Base-by-base conservation (phyloP, 2,329 filamentous ascomycete genomes). In the Cordyceps pruinosa region DNA sequence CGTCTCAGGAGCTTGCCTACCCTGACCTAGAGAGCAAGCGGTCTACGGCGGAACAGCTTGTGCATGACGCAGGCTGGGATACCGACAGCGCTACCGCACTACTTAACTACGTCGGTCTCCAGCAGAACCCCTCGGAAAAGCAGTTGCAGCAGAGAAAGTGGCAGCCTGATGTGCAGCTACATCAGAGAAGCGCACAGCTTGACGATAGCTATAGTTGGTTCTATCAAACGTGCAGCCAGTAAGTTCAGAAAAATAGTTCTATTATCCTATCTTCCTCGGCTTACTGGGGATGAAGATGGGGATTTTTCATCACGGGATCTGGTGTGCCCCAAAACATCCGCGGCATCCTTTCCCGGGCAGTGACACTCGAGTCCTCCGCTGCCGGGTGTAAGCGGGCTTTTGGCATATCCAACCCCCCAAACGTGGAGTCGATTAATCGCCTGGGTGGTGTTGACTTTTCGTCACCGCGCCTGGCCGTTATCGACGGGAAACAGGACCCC, bases 401-500 rank as follows among this genome's bases (percentile, higher is more conserved):
- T 76, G 86, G 87, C 71, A 84, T 92, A 65, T 83, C 80, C 0
- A 69, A 73, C 0, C 81, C 80, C 0, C 80, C 90, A 0, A 76
- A 91, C 51, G 73, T 86, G 0, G 77, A 83, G 1, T 75, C 76
- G 1, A 84, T 94, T 69, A 94, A 95, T 75, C 84, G 86, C 65
- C 86, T 88, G 61, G 90, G 90, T 42, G 88, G 84, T 10, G 88
- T 84, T 69, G 73, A 81, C 66, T 86, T 94, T 63, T 80, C 81
- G 37, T 91, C 89, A 66, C 81, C 86, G 1, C 85, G 90, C 1
- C 80, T 95, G 0, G 90, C 90, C 2, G 60, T 89, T 46, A 75
- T 96, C 37, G 89, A 91, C 60, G 90, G 90, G 23, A 82, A 89
- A 60, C 82, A 83, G 56, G 90, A 95, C 66, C 89, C 90, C 0